A percentile compares a stretch with the other conserved stretches of the same genome.
Conservation (phyloP, 2,329 filamentous ascomycete species). For the Aureobasidium zeae region DNA sequence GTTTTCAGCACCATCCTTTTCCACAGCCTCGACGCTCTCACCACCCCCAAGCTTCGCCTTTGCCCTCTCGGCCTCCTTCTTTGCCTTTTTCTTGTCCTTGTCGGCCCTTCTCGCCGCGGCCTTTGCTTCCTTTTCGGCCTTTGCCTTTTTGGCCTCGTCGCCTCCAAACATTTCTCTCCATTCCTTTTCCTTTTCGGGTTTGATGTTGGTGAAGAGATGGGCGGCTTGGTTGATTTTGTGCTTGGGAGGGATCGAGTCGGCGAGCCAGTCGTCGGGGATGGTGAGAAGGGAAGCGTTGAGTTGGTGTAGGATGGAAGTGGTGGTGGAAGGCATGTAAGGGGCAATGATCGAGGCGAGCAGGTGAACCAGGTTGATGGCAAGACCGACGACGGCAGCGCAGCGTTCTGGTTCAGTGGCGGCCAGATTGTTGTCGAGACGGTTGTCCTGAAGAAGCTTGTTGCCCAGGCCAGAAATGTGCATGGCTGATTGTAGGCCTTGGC, state of each 20-base stretch:
- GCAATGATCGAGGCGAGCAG: conserved; percentile 69
- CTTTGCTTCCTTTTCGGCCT: conserved; percentile 58
- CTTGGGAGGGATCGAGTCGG: conserved; percentile 51
- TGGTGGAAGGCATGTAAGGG: conserved; percentile 78
- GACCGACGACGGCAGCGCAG: conserved; percentile 57
- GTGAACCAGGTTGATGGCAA: conserved; percentile 76
- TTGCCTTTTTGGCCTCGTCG: conserved; percentile 55
- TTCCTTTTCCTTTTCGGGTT: conserved; percentile 69
- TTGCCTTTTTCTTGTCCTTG: conserved; percentile 55
- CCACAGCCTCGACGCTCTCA: conserved; percentile 72
- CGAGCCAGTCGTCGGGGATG: conserved; percentile 51
- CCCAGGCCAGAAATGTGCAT: conserved; percentile 57
- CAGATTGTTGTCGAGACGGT: conserved; percentile 52
- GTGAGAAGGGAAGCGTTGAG: conserved; percentile 43
- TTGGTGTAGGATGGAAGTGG: conserved; percentile 66
- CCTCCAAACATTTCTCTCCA: conserved; percentile 72
- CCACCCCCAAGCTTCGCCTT: conserved; percentile 29
- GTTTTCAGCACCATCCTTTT: conserved; percentile 54
- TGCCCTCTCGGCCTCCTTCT: conserved; percentile 54
- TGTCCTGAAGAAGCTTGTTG: conserved; percentile 51
- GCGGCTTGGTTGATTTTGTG: conserved; percentile 74
- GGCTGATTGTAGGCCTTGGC: conserved; percentile 54
- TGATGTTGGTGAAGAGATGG: conserved; percentile 76
- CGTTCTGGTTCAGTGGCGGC: conserved; percentile 50
- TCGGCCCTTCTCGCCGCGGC: conserved; percentile 51